Base-by-base conservation (phyloP, 2,329 filamentous ascomycete genomes). In the Cladosporium sp. region DNA sequence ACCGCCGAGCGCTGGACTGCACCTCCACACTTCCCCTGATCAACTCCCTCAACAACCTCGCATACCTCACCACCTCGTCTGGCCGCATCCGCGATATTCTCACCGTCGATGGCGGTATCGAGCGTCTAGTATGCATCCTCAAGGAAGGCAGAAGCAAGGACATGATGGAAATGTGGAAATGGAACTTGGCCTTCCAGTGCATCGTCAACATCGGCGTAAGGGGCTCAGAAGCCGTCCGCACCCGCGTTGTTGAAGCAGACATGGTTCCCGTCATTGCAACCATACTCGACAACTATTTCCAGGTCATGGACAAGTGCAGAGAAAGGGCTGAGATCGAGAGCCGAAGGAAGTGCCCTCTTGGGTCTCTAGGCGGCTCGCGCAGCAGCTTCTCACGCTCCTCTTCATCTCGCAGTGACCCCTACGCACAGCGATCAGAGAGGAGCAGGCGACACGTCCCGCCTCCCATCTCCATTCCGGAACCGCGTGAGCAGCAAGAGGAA, bases 151-250 rank as follows among this genome's bases (percentile, higher is more conserved):
- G 95, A 76, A 97, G 92, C 81, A 96, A 93, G 80, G 94, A 99
- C 78, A 90, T 97, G 89, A 97, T 98, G 94, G 94, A 97, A 78
- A 97, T 97, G 91, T 99, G 95, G 95, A 98, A 98, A 81, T 99
- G 95, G 95, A 99, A 97, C 76, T 85, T 99, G 69, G 95, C 95
- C 62, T 99, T 99, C 79, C 95, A 98, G 80, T 99, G 95, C 78
- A 93, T 98, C 70, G 95, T 99, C 77, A 99, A 99, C 79, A 98
- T 99, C 76, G 95, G 95, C 65, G 94, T 99, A 67, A 88, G 95
- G 72, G 95, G 95, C 67, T 97, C 95, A 14, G 95, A 99, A 81
- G 89, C 88, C 71, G 95, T 99, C 67, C 88, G 95, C 72, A 98
- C 95, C 66, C 87, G 95, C 70, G 94, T 99, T 2, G 95, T 99